phyloP scores from a whole-genome alignment of 208 protist species.

The Herpetomonas tarakana region DNA sequence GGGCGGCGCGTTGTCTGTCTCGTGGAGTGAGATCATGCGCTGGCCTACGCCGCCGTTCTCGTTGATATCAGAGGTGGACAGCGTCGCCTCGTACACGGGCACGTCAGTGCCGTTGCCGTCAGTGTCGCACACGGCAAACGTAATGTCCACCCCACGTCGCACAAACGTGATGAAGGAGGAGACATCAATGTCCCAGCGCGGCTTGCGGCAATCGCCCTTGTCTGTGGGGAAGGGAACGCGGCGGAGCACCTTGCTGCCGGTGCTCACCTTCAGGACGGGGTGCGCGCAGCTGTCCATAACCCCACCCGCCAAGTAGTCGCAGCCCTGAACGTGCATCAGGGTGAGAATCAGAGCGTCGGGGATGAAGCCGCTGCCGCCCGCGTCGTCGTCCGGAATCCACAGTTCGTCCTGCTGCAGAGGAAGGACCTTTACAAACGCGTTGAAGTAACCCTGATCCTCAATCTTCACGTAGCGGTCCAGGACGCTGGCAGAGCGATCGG shows the following conservation, averaged over 20 bases:
- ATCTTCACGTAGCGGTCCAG: constrained; percentile 88
- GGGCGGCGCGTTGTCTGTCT: neutral
- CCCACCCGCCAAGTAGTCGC: constrained; percentile 34
- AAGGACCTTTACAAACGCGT: constrained; percentile 65
- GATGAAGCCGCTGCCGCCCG: constrained; percentile 14
- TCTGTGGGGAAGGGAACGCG: constrained; percentile 33
- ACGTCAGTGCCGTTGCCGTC: constrained; percentile 21
- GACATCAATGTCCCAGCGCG: constrained; percentile 62
- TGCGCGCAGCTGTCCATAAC: constrained; percentile 26
- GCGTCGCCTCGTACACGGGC: constrained; percentile 45
- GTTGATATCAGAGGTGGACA: constrained; percentile 41
- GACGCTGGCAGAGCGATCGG: constrained; percentile 52
- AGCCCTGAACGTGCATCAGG: constrained; percentile 71
- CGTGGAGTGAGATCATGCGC: constrained; percentile 30
- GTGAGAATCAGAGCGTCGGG: constrained; percentile 51
- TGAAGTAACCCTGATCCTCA: constrained; percentile 86
- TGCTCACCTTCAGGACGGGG: constrained; percentile 68
- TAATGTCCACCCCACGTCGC: constrained; percentile 45
- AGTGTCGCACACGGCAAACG: constrained; percentile 65
- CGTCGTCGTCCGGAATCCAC: constrained; percentile 45
- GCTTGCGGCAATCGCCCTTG: constrained; percentile 31
- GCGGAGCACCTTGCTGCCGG: constrained; percentile 59
- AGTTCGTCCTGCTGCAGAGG: constrained; percentile 65
- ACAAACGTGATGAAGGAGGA: constrained; percentile 84
- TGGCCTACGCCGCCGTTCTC: constrained; percentile 72